phyloP scores from a whole-genome alignment of 352 stramenopile genomes.

The Elongisporangium anandrum region DNA sequence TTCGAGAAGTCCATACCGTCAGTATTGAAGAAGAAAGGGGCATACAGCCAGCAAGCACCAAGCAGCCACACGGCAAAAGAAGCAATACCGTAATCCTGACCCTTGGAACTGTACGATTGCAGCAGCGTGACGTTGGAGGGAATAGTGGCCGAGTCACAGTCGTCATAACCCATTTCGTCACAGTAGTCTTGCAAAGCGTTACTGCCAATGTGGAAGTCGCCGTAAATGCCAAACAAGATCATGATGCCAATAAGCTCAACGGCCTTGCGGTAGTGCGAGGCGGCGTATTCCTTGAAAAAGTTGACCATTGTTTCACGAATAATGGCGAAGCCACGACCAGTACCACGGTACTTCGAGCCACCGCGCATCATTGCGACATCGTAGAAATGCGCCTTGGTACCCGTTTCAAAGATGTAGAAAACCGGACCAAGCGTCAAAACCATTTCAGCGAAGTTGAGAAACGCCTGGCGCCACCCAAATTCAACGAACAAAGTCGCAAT shows the following conservation, averaged over 20 bases:
- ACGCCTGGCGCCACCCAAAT: constrained; percentile 76
- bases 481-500: constrained; percentile 82
- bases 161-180: constrained; percentile 33
- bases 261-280: constrained; percentile 79
- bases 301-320: constrained; percentile 81
- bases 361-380: constrained; percentile 84
- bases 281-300: constrained; percentile 85
- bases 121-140: constrained; percentile 70
- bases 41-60: constrained; percentile 70
- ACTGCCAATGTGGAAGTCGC: constrained; percentile 76
- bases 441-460: constrained; percentile 79
- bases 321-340: constrained; percentile 80
- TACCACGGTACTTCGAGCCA: constrained; percentile 83
- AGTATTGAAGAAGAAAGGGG: constrained; percentile 87
- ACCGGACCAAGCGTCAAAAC: constrained; percentile 78
- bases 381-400: constrained; percentile 84
- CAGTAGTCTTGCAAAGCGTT: constrained; percentile 55
- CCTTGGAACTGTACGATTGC: constrained; percentile 77
- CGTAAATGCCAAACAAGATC: constrained; percentile 76
- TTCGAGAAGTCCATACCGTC: constrained; percentile 85
- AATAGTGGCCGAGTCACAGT: constrained; percentile 40
- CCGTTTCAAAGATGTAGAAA: constrained; percentile 88
- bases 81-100: constrained; percentile 81
- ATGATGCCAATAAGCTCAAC: constrained; percentile 77
- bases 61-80: constrained; percentile 88